phyloP scores from a whole-genome alignment of 2,329 filamentous ascomycete genomes.

The Cytospora schulzeri region DNA sequence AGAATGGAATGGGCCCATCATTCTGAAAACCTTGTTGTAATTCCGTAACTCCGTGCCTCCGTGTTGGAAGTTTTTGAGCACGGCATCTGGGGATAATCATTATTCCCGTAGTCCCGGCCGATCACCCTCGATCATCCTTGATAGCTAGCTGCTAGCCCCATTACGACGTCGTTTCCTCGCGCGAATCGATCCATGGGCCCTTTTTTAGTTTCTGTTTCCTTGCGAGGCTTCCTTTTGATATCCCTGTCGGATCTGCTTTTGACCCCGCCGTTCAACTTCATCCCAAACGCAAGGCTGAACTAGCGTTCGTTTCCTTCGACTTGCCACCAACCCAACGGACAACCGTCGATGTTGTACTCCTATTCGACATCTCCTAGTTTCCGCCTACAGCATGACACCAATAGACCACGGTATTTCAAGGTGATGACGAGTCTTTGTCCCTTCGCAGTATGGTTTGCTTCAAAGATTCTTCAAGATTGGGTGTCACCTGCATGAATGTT shows the following conservation, averaged over 20 bases:
- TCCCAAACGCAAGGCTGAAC: constrained; percentile 4
- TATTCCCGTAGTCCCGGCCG: neutral
- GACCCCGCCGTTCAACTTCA: neutral
- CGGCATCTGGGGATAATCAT: constrained; percentile 24
- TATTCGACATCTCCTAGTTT: no score
- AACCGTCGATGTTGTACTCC: no score
- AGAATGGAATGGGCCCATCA: constrained; percentile 20
- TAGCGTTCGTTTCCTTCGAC: neutral
- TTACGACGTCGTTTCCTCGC: neutral
- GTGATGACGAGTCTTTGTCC: no score
- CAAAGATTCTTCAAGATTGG: no score
- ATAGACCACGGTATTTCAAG: no score
- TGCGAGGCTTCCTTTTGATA: neutral
- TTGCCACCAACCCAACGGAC: no score
- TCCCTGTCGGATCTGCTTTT: no score
- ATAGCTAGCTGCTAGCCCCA: neutral
- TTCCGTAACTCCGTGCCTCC: neutral
- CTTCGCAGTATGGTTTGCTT: no score
- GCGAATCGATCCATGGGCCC: neutral
- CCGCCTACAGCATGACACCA: no score
- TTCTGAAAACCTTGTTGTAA: neutral
- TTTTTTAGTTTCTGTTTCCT: neutral
- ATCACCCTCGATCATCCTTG: neutral
- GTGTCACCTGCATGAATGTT: no score
- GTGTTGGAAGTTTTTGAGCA: constrained; percentile 1